Conservation (phyloP, 2,329 filamentous ascomycete genomes). For the Diaporthe vexans region DNA sequence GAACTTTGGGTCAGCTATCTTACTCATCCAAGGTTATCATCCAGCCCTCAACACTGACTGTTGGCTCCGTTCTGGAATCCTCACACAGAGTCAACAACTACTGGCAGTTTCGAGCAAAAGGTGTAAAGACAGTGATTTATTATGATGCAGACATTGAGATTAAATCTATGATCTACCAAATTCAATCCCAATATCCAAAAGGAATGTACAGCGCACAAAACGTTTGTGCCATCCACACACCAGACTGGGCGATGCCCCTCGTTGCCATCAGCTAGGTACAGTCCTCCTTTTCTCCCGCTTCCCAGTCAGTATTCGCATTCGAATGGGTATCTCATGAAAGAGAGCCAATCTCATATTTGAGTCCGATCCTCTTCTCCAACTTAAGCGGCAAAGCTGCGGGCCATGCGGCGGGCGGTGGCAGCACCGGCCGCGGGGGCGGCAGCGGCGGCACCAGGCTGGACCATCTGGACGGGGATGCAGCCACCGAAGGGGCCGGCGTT, state of each 20-base stretch:
- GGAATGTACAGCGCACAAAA: slow-evolving; percentile 12
- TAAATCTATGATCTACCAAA: slow-evolving; percentile 33
- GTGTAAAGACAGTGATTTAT: slow-evolving; percentile 1
- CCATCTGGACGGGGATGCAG: slow-evolving; percentile 42
- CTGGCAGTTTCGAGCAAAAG: no score
- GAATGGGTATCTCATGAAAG: neutral
- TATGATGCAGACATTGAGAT: slow-evolving; percentile 3
- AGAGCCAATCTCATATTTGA: neutral
- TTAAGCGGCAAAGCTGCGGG: slow-evolving; percentile 38
- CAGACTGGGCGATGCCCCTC: neutral
- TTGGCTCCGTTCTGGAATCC: neutral
- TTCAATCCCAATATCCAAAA: slow-evolving; percentile 12
- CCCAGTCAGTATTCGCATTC: neutral
- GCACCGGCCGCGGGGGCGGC: slow-evolving; percentile 33
- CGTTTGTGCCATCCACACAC: neutral
- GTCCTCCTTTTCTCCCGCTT: neutral
- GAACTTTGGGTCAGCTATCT: neutral
- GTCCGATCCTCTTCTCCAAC: no score
- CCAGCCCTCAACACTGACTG: fast-evolving
- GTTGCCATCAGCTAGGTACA: slow-evolving; percentile 22
- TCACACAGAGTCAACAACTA: neutral
- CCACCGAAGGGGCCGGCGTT: slow-evolving; percentile 42
- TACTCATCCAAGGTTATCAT: neutral
- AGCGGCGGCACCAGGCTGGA: slow-evolving; percentile 11
- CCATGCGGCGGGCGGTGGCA: slow-evolving; percentile 40